Base-by-base conservation (phyloP, 108 stramenopile species). In the Nitzschia palea region DNA sequence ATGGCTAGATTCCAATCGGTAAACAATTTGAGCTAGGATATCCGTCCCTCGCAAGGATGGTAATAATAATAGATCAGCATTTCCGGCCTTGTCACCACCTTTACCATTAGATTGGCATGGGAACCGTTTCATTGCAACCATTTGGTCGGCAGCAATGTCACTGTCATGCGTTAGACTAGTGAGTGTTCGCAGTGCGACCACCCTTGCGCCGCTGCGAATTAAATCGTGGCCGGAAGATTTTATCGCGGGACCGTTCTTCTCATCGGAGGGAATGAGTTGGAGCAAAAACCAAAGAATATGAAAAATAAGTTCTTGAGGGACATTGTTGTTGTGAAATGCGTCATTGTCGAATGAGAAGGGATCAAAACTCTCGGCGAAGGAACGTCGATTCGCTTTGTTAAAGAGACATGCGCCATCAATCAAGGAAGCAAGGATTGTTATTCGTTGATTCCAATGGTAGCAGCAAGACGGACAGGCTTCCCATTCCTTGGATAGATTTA, bases 161-260 rank as follows among this genome's bases (percentile, higher is more conserved):
- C 89, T 93, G 54, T 89, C 83, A 62, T 93, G 91, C 17, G 86
- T 86, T 52, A 93, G 44, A 65, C 85, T 89, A 5, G 91, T 93
- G 37, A 93, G 74, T 17, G 83, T 87, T 54, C 83, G 78, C 34
- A 93, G 74, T 6, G 79, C 70, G 32, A 82, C 36, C 37, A 65
- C 27, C 44, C 48, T 45, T 66, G 62, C 31, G 55, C 47, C 14
- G 71, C 31, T 60, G 18, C 15, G 4, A 48, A n/a, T 10, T 20
- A 20, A 20, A 20, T 48, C 47, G n/a, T 48, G 18, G 4, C n/a
- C 47, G 8, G 18, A 20, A 20, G 18, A 20, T 20, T 18, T 48
- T 20, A 5, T 48, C 47, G 4, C 17, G 4, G 47, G 47, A 12
- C 37, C 12, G 37, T 40, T 40, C 37, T 10, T 40, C 12, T n/a